Percentiles rank a stretch among this genome's conserved stretches.
Conservation (phyloP, 805 yeast genomes). For the Barnettozyma vustinii region DNA sequence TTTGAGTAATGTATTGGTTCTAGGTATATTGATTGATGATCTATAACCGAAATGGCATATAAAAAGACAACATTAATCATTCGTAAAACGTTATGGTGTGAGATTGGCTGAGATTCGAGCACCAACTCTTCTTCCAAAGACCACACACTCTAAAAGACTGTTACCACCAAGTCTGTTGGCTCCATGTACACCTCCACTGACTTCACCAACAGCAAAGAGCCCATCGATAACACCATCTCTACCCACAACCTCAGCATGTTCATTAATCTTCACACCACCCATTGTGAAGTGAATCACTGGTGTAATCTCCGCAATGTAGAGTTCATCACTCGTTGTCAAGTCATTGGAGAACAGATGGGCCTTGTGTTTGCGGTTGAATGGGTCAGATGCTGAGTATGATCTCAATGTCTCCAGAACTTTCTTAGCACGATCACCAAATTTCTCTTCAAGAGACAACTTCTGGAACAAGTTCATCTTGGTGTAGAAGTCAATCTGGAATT, state of each 20-base stretch:
- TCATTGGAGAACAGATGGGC: slow-evolving; percentile 27
- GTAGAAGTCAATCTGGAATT: slow-evolving; percentile 49
- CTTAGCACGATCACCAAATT: slow-evolving; percentile 20
- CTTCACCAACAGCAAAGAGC: slow-evolving; percentile 60
- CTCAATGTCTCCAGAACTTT: slow-evolving; percentile 20
- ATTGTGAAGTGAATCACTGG: slow-evolving; percentile 64
- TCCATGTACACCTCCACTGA: slow-evolving; percentile 67
- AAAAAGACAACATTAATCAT: neutral
- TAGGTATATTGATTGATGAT: slow-evolving; percentile 50
- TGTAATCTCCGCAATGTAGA: slow-evolving; percentile 48
- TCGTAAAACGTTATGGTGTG: neutral
- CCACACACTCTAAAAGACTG: slow-evolving; percentile 28
- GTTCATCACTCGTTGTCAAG: slow-evolving; percentile 22
- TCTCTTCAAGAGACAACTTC: slow-evolving; percentile 27
- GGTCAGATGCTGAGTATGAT: slow-evolving; percentile 21
- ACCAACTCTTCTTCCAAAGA: slow-evolving; percentile 52
- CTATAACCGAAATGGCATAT: neutral
- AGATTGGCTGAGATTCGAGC: neutral
- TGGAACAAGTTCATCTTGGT: slow-evolving; percentile 32
- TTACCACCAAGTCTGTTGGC: slow-evolving; percentile 43
- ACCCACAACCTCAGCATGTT: slow-evolving; percentile 37
- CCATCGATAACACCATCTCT: slow-evolving; percentile 33
- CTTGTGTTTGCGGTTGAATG: slow-evolving; percentile 31
- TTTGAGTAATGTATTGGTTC: slow-evolving; percentile 52
- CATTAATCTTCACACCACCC: slow-evolving; percentile 60